phyloP scores from a whole-genome alignment of 2,329 filamentous ascomycete species.

The Colletotrichum spaethianum region DNA sequence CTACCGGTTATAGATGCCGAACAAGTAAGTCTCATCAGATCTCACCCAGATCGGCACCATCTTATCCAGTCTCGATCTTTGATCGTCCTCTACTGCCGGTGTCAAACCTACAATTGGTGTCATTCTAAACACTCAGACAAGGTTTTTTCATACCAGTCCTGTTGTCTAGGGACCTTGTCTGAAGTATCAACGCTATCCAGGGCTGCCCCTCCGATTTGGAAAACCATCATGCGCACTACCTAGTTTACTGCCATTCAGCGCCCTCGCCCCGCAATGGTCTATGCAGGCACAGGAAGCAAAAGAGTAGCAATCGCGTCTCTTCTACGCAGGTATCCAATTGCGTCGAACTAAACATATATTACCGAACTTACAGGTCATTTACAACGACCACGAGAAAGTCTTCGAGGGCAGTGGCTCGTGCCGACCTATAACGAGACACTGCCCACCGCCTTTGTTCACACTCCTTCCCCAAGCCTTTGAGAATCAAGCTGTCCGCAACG shows the following conservation, averaged over 20 bases:
- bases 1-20: background rate
- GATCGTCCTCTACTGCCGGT: slow-evolving; percentile 11
- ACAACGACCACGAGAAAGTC: background rate
- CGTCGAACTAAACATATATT: background rate
- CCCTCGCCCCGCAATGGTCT: background rate
- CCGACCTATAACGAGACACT: background rate
- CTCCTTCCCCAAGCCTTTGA: too few species aligned
- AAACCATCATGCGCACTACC: background rate
- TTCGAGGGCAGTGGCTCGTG: background rate
- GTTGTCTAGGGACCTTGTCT: slow-evolving; percentile 8
- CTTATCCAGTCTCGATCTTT: background rate
- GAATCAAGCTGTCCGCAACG: background rate
- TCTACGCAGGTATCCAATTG: too few species aligned
- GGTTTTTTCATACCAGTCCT: slow-evolving; percentile 4
- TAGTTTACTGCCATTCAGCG: background rate
- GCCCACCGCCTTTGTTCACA: background rate
- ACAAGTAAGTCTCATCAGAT: background rate
- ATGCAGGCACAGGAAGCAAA: background rate
- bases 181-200: background rate
- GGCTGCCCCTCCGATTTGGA: background rate
- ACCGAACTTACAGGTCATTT: background rate
- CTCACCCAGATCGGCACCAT: background rate
- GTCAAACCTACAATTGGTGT: slow-evolving; percentile 2
- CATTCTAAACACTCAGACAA: slow-evolving; percentile 5
- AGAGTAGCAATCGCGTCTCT: background rate